Base-by-base conservation (phyloP, 306 rosid species). In the Delonix regia region DNA sequence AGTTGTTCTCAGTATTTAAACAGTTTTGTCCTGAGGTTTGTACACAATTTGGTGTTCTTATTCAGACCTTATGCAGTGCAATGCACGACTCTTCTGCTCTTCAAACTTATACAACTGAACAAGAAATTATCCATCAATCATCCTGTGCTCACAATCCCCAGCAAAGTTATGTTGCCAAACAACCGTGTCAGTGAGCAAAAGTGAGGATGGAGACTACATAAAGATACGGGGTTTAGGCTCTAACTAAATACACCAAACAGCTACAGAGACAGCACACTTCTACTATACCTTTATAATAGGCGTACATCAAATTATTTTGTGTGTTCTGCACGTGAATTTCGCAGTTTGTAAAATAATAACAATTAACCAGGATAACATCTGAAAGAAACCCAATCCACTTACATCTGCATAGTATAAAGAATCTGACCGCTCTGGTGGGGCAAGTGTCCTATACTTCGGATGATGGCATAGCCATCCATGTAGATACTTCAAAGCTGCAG, bases 391-490 rank as follows among this genome's bases (percentile, higher is more conserved):
- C 42, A 22, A 53, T 73, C 56, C 77, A 89, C 99, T 86, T 80
- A 95, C 99, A 88, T 95, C 99, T 78, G 94, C 93, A 87, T 88
- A 87, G 81, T 82, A 95, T 83, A 91, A 80, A 42, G 99, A 88
- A 83, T 88, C 96, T 5, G 97, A 48, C 80, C 87, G 73, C 85
- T 90, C 96, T 14, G 96, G 98, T 0, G 80, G 80, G 73, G 94
- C 91, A 78, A 95, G 93, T 15, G 87, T 80, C 77, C 99, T 97
- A 71, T 93, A 91, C 83, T 87, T 91, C 36, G 92, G 88, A 84
- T 95, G 99, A 85, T 95, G 79, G 12, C 88, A 90, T 78, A 95
- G 73, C 98, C 98, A 95, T 75, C 98, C 98, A 83, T 83, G 87
- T 62, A 95, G 87, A 81, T 93, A 95, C 81, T 85, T 95, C 73